phyloP scores from a whole-genome alignment of 2,329 filamentous ascomycete species.

The Mycocentrospora acerina region DNA sequence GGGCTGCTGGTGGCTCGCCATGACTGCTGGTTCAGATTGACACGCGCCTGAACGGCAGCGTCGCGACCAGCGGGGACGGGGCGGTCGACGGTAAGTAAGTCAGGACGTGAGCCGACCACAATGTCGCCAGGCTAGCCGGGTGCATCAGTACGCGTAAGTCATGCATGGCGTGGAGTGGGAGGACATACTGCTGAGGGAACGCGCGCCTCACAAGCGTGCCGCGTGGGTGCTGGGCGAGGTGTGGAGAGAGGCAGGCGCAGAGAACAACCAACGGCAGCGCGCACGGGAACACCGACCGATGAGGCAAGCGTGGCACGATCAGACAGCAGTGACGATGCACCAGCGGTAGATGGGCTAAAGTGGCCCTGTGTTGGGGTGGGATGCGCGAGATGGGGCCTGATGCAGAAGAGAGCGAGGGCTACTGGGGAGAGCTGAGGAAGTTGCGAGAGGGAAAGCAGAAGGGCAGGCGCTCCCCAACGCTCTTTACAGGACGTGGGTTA shows the following conservation, averaged over 20 bases:
- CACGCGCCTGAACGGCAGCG: conserved; percentile 10
- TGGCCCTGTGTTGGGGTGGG: conserved; percentile 13
- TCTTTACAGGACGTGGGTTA: too few species aligned
- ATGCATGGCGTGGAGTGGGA: background rate
- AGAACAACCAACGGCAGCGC: conserved; percentile 26
- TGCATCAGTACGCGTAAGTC: background rate
- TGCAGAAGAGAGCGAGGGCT: conserved; percentile 22
- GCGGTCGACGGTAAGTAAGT: conserved; percentile 6
- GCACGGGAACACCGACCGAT: conserved; percentile 18
- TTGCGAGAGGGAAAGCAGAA: conserved; percentile 22
- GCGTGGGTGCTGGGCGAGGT: conserved; percentile 19
- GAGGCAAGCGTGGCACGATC: conserved; percentile 11
- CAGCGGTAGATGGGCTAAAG: conserved; percentile 10
- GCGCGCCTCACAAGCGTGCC: conserved; percentile 15
- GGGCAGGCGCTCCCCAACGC: conserved; percentile 8
- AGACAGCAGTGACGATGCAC: conserved; percentile 4
- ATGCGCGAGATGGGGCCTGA: conserved; percentile 17
- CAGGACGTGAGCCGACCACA: conserved; percentile 1
- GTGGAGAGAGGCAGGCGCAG: conserved; percentile 25
- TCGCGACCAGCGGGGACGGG: conserved; percentile 13
- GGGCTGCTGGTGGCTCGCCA: conserved; percentile 74
- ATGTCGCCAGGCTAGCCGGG: conserved; percentile 2
- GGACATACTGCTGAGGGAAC: conserved; percentile 10
- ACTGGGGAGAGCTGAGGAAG: conserved; percentile 11
- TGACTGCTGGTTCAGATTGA: conserved; percentile 36